These are phyloP conservation scores for Parietaria judaica DNA, from an alignment of 306 rosid genomes.

Conservation along the genomic window DNA sequence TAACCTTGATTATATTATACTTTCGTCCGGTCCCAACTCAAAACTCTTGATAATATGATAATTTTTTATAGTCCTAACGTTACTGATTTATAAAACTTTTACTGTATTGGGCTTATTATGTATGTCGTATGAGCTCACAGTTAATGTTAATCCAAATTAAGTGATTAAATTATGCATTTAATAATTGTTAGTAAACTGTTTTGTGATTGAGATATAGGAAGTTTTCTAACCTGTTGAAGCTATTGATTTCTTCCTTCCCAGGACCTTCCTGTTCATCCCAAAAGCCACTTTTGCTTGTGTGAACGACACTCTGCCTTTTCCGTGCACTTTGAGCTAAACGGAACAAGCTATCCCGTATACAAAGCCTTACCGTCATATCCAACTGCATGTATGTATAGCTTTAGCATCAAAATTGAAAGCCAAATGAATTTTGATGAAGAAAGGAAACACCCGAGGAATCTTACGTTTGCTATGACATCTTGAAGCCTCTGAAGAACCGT, in stretches of 20 bases:
- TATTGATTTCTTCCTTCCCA: constrained; percentile 44
- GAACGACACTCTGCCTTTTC: constrained; percentile 54
- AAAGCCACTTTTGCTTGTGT: constrained; percentile 39
- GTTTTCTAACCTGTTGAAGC: constrained; percentile 43
- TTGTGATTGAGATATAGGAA: background rate
- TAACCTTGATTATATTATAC: too few species aligned
- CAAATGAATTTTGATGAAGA: constrained; percentile 26
- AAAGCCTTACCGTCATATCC: constrained; percentile 62
- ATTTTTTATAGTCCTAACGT: too few species aligned
- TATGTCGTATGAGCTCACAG: too few species aligned
- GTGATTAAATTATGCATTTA: background rate
- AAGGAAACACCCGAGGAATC: constrained; percentile 17
- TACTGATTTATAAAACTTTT: too few species aligned
- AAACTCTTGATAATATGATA: too few species aligned
- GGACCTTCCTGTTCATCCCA: constrained; percentile 43
- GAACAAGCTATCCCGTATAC: constrained; percentile 82
- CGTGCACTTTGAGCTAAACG: constrained; percentile 82
- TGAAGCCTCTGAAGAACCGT: constrained; percentile 56
- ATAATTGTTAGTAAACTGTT: too few species aligned
- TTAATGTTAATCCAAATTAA: too few species aligned
- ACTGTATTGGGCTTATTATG: constrained; percentile 16
- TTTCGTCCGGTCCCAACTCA: too few species aligned
- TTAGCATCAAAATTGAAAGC: constrained; percentile 40
- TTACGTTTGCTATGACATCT: constrained; percentile 69
- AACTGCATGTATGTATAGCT: constrained; percentile 59